Base-by-base conservation (phyloP, 2,329 filamentous ascomycete species). In the Claviceps sorghi region DNA sequence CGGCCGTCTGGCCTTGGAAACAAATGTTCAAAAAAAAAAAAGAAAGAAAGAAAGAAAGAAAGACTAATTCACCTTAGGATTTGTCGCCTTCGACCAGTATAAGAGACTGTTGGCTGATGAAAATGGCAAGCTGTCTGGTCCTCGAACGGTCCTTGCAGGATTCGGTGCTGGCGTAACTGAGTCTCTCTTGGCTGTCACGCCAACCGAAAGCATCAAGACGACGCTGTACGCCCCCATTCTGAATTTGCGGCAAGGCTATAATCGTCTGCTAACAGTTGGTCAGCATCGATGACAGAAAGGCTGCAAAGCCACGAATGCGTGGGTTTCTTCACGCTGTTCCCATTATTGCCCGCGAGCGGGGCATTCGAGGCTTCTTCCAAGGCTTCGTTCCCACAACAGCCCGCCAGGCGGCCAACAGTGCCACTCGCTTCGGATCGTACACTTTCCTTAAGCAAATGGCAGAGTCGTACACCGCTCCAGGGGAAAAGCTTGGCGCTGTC, bases 201-300 rank as follows among this genome's bases (percentile, higher is more conserved):
- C 93, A 0, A 96, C 94, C 54, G 93, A 98, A 72, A 94, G 88
- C 62, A 96, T 98, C 70, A 98, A 98, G 76, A 98, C 93, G 49
- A 94, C 94, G 60, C 73, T 98, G 78, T 86, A 65, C 43, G 50
- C 48, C 22, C 22, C 26, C 19, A 7, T 49, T 21, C 7, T 19
- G 22, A 17, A 29, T 1, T 19, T 9, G 13, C 6, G 17, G 15
- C 46, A 15, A 30, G 36, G 10, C 11, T n/a, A 36, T 40, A 22
- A 36, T 22, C 15, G 32, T 11, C 9, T 19, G 9, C 21, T 53
- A 30, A 42, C n/a, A 30, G 3, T 42, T 30, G 30, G 34, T 34
- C 19, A 89, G 85, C 41, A 97, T 98, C 64, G 93, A 98, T 65
- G 93, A 98, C 69, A 85, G 87, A 61, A 98, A 98, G 73, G 77